Percentiles rank a stretch among this genome's conserved stretches.
Evolutionary conservation across 768 basidiomycete genomes (phyloP).

Genomic region (Pleurotus giganteus): DNA sequence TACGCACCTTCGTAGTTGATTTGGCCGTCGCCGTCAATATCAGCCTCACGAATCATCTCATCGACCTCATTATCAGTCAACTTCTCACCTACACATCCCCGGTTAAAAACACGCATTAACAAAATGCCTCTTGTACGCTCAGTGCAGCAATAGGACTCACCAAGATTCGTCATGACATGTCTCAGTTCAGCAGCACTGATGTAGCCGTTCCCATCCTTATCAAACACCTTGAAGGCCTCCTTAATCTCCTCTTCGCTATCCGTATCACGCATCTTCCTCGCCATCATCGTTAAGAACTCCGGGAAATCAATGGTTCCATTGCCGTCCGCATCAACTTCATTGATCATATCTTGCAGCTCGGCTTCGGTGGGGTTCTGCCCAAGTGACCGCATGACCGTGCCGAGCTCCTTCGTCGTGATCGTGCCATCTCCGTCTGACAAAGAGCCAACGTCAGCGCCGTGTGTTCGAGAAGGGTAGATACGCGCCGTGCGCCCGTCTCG

Average conservation of each 20-base stretch:
- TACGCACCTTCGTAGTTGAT: constrained; percentile 68
- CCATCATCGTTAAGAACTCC: constrained; percentile 85
- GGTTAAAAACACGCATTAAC: background rate
- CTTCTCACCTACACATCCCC: constrained; percentile 25
- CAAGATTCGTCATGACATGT: constrained; percentile 26
- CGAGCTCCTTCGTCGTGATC: constrained; percentile 87
- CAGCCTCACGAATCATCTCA: constrained; percentile 48
- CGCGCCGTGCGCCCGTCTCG: background rate
- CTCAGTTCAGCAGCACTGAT: constrained; percentile 26
- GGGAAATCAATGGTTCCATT: constrained; percentile 86
- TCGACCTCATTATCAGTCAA: constrained; percentile 30
- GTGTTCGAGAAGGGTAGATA: background rate
- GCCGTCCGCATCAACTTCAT: constrained; percentile 81
- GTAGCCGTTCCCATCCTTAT: constrained; percentile 20
- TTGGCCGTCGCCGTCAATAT: constrained; percentile 79
- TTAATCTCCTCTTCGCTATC: constrained; percentile 94
- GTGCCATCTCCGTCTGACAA: constrained; percentile 86
- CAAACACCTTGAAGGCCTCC: constrained; percentile 86
- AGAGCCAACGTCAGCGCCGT: constrained; percentile 5
- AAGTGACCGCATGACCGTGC: constrained; percentile 90
- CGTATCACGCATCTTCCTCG: constrained; percentile 87
- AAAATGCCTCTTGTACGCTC: background rate
- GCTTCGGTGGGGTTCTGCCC: constrained; percentile 93
- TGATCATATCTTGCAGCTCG: constrained; percentile 94
- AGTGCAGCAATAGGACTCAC: constrained; percentile 12